phyloP scores from a whole-genome alignment of 768 basidiomycete genomes.

The Amanita pallidorosea region DNA sequence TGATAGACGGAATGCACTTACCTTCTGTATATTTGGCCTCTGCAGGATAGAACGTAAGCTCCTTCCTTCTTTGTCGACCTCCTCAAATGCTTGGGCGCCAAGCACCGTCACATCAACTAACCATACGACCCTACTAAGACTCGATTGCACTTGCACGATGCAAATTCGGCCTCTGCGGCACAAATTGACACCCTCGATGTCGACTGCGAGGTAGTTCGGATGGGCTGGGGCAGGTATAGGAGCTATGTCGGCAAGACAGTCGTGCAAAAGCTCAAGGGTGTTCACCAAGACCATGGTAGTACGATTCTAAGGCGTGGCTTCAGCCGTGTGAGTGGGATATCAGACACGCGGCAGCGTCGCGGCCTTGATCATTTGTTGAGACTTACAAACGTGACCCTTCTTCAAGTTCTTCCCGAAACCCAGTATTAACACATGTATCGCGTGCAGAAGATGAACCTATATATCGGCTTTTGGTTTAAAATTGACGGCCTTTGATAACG shows the following conservation, averaged over 20 bases:
- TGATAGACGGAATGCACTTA: constrained; percentile 4
- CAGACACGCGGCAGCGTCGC: not conserved
- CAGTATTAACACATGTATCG: too few relatives aligned
- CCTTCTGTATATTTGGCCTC: constrained; percentile 13
- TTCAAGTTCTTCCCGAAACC: too few relatives aligned
- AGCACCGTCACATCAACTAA: constrained; percentile 23
- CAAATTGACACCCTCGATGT: constrained; percentile 24
- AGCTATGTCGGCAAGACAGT: constrained; percentile 4
- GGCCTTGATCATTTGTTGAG: not conserved
- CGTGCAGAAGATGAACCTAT: too few relatives aligned
- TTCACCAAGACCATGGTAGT: constrained; percentile 7
- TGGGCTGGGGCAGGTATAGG: constrained; percentile 2
- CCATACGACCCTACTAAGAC: constrained; percentile 18
- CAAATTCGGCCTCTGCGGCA: constrained; percentile 19
- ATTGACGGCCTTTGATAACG: too few relatives aligned
- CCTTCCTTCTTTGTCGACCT: constrained; percentile 12
- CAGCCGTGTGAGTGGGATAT: not conserved
- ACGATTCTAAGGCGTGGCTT: constrained; percentile 1
- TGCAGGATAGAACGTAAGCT: constrained; percentile 15
- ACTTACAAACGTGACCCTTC: not conserved
- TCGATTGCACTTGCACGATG: constrained; percentile 19
- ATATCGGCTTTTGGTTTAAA: too few relatives aligned
- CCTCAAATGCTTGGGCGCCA: constrained; percentile 17
- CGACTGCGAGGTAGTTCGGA: constrained; percentile 17
- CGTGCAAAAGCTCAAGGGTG: constrained; percentile 6